Evolutionary conservation across 257 asterid genomes (phyloP), one percentile per base, ranked within the genome.

Genomic region (Henckelia pumila): DNA sequence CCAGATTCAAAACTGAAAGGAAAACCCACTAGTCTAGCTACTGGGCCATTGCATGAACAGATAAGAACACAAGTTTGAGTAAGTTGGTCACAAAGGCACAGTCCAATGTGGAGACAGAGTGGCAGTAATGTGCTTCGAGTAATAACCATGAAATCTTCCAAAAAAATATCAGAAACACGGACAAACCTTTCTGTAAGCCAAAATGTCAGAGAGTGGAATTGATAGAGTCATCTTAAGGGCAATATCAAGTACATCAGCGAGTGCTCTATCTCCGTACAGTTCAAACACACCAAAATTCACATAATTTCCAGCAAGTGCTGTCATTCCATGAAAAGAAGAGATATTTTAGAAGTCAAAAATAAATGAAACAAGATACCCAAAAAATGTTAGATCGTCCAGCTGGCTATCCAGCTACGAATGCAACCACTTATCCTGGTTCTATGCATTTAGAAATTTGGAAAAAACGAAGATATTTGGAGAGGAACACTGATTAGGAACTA

Each of bases 281-380:
- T 94, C 99, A 70, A 94, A 93, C 66, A 94, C 97, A 16, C 99
- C 99, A 71, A 94, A 94, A 81, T 94, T 94, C 85, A 88, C 95
- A 78, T 94, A 94, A 75, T 88, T 91, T 70, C 99, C 99, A 71
- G 89, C 82, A 77, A 94, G 92, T 52, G 96, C 99, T 94, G 91
- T 61, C 66, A 75, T 63, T 64, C 53, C 37, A 37, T 19, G 69
- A 69, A 64, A 73, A 76, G 72, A 55, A 74, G 24, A 28, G 64
- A n/a, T n/a, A 40, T 61, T 44, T 58, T 6, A 71, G 72, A 53
- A 57, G 59, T 22, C 60, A 52, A 28, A 65, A 75, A 58, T n/a
- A 64, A 35, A 64, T 19, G 52, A 25, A 29, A 67, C 26, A 64
- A 59, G 47, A 67, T 56, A 30, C 30, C 35, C 19, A 37, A 24